Conservation (phyloP, 805 yeast genomes). For the Kodamaea laetipori region DNA sequence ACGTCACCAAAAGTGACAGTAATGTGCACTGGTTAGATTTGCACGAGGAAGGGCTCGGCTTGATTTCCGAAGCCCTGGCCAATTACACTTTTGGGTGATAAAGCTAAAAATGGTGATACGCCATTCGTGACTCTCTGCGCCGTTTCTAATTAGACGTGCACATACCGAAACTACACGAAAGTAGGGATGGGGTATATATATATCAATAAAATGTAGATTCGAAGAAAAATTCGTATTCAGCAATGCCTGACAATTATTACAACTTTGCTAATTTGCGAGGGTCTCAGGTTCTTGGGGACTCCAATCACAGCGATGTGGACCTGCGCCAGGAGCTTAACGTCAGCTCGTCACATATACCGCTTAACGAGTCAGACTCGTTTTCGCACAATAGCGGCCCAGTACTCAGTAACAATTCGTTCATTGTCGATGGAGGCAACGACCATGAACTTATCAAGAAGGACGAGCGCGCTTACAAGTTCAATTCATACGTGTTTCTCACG, state of each 20-base stretch:
- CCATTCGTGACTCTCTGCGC: neutral
- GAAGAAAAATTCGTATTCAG: neutral
- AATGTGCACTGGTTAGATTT: constrained; percentile 70
- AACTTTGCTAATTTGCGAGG: constrained; percentile 12
- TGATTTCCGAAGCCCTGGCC: constrained; percentile 44
- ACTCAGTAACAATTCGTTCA: constrained; percentile 1
- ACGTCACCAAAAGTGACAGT: constrained; percentile 20
- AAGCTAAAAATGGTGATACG: too few relatives aligned
- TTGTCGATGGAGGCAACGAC: neutral
- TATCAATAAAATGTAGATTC: neutral
- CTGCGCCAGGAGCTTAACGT: neutral
- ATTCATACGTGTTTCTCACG: constrained; percentile 23
- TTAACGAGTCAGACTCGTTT: neutral
- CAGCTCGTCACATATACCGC: neutral
- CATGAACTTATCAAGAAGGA: constrained; percentile 8
- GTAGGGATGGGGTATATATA: neutral
- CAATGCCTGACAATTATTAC: constrained; percentile 12
- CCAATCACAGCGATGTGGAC: neutral
- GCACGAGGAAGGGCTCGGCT: constrained; percentile 61
- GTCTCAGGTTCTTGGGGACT: neutral
- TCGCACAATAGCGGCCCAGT: neutral
- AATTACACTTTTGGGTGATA: constrained; percentile 2
- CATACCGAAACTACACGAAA: neutral
- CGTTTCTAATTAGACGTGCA: neutral
- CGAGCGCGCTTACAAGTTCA: constrained; percentile 11